Base-by-base conservation (phyloP, 2,329 filamentous ascomycete species). In the Pseudogymnoascus sp. region DNA sequence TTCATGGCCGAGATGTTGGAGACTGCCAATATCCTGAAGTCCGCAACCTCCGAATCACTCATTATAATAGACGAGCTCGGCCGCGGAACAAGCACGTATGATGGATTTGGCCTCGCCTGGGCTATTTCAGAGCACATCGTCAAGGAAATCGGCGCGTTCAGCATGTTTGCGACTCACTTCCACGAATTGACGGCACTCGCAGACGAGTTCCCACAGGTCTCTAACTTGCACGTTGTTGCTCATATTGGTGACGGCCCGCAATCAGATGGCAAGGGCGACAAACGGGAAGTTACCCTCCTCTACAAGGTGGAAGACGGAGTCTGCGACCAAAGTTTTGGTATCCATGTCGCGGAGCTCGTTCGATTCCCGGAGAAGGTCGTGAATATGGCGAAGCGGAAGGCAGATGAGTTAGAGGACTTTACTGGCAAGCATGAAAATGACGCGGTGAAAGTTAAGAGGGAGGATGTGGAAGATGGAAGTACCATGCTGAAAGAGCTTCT, bases 1-100 rank as follows among this genome's bases (percentile, higher is more conserved):
- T 99, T 99, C 76, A 99, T 99, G 96, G 95, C 95, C 1, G 95
- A 99, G 78, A 99, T 99, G 95, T 84, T 99, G 21, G 95, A 99
- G 75, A 99, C 95, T 1, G 92, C 95, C 68, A 97, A 97, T 74
- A 99, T 99, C 68, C 87, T 99, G 72, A 97, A 97, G 78, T 96
- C 91, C 0, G 95, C 95, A 1, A 99, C 95, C 0, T 86, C 89
- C 34, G 95, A 99, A 74, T 96, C 91, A 3, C 84, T 99, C 62
- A 97, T 99, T 77, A 97, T 99, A 75, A 97, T 99, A 69, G 96
- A 99, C 75, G 95, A 99, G 75, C 85, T 99, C 1, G 95, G 95
- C 60, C 91, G 95, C 65, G 95, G 95, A 63, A 99, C 95, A 0
- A 97, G 92, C 66, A 99, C 96, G 0, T 99, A 99, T 74, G 96